Conservation (phyloP, 2,329 filamentous ascomycete genomes). For the Coniosporium tulheliwenetii region DNA sequence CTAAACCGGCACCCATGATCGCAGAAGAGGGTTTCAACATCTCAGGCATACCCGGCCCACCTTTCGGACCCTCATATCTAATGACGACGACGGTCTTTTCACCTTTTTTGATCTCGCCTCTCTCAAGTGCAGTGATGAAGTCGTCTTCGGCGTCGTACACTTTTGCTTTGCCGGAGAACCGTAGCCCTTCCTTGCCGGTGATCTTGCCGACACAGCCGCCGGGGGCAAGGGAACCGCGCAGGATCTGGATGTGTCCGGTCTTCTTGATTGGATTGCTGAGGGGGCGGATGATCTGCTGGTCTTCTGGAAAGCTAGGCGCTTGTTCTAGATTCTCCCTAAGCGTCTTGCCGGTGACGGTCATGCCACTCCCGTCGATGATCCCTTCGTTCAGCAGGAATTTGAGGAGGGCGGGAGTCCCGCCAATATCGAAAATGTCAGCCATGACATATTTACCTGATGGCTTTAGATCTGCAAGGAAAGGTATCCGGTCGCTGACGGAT, state of each 20-base stretch:
- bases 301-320: slow-evolving; percentile 46
- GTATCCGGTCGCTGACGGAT: slow-evolving; percentile 31
- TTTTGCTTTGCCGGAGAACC: slow-evolving; percentile 53
- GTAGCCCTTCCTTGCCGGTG: slow-evolving; percentile 57
- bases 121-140: slow-evolving; percentile 52
- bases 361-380: slow-evolving; percentile 29
- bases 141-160: slow-evolving; percentile 56
- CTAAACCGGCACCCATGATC: slow-evolving; percentile 59
- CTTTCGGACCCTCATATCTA: slow-evolving; percentile 59
- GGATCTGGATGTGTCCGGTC: slow-evolving; percentile 59
- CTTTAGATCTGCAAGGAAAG: slow-evolving; percentile 35
- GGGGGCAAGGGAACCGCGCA: slow-evolving; percentile 53
- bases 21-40: slow-evolving; percentile 59
- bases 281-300: slow-evolving; percentile 56
- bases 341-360: slow-evolving; percentile 35
- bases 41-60: slow-evolving; percentile 60
- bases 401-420: slow-evolving; percentile 32
- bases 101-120: slow-evolving; percentile 54
- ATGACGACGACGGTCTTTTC: slow-evolving; percentile 67
- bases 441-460: slow-evolving; percentile 38
- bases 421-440: slow-evolving; percentile 43
- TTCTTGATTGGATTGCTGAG: slow-evolving; percentile 53
- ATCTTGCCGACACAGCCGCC: slow-evolving; percentile 61
- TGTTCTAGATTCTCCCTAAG: slow-evolving; percentile 35
- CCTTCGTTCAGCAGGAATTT: slow-evolving; percentile 35